Evolutionary conservation across 1,284 basidiomycete genomes (phyloP).

Genomic region (Entoloma clypeatum): DNA sequence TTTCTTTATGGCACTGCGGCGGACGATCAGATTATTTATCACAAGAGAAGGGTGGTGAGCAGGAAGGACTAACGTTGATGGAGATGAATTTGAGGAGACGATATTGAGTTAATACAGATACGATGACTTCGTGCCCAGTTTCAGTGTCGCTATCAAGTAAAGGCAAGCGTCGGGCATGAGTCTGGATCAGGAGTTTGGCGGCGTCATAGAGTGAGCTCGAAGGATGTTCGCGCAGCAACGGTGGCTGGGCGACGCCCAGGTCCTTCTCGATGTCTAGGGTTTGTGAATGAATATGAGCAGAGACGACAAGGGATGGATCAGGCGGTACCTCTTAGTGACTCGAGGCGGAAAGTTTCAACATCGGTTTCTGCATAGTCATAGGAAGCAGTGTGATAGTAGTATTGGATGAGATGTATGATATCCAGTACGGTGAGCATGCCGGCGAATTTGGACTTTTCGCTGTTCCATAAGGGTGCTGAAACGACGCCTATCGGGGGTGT

Average conservation of each 20-base stretch:
- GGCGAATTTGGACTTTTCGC: constrained; percentile 83
- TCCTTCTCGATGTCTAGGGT: constrained; percentile 86
- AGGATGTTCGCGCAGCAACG: constrained; percentile 88
- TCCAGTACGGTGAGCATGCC: constrained; percentile 97
- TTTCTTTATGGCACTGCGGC: constrained; percentile 66
- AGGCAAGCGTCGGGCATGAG: constrained; percentile 92
- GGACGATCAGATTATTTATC: constrained; percentile 10
- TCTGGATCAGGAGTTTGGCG: constrained; percentile 87
- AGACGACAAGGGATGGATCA: constrained; percentile 13
- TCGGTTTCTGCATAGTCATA: constrained; percentile 89
- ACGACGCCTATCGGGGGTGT: constrained; percentile 72
- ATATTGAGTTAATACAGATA: constrained; percentile 97
- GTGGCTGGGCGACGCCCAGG: constrained; percentile 90
- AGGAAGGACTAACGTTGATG: constrained; percentile 76
- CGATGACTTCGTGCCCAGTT: constrained; percentile 93
- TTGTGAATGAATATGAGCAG: constrained; percentile 14
- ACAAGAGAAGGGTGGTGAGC: constrained; percentile 2
- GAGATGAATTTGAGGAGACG: constrained; percentile 98
- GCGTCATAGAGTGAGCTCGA: constrained; percentile 88
- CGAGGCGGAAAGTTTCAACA: constrained; percentile 92
- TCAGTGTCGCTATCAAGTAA: constrained; percentile 92
- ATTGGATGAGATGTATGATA: constrained; percentile 95
- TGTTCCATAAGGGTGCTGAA: constrained; percentile 98
- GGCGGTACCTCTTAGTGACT: constrained; percentile 76
- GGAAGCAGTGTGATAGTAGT: constrained; percentile 85